Base-by-base conservation (phyloP, 176 grass and related monocot genomes). In the Lolium rigidum region DNA sequence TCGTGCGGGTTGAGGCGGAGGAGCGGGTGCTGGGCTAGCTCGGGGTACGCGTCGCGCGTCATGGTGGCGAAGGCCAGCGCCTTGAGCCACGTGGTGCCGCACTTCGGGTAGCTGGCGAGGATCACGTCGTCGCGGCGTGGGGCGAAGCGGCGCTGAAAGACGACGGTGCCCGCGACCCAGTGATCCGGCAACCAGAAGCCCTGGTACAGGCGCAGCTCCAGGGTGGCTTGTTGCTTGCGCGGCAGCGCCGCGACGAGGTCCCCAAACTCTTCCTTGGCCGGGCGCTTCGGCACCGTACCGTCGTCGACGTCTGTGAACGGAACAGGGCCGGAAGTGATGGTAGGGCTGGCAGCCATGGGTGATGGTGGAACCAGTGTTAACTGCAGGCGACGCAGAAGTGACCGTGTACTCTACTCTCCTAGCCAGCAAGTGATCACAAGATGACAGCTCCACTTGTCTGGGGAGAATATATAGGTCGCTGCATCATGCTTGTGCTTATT, bases 1-100 rank as follows among this genome's bases (percentile, higher is more conserved):
- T 88, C 85, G 73, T 88, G 88, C 79, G 92, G 86, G 80, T 83
- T 90, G 16, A 88, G 62, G 48, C 35, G 79, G 68, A 78, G 88
- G 24, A 93, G 91, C 11, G 91, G 91, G 89, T 87, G 88, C n/a
- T 51, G 47, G 22, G 72, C 22, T 43, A 1, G 60, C 51, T 7
- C 11, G 9, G 63, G 79, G 63, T 82, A 31, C 79, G 52, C 52
- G 72, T 0, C 10, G 6, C 88, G 83, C 4, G 69, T 14, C 80
- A 69, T 39, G 63, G 63, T 8, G 77, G 85, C 85, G 68, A 87
- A 87, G 4, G 67, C 28, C 20, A 81, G 67, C 4, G 89, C 80
- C 48, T 75, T 74, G 12, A 72, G 70, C 70, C 70, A 72, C 46
- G 84, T 87, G 20, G 84, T 84, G n/a, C 89, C 85, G 65, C 62